Percentiles rank a stretch among this genome's conserved stretches.
Conservation (phyloP, 306 rosid species). For the Luffa acutangula region DNA sequence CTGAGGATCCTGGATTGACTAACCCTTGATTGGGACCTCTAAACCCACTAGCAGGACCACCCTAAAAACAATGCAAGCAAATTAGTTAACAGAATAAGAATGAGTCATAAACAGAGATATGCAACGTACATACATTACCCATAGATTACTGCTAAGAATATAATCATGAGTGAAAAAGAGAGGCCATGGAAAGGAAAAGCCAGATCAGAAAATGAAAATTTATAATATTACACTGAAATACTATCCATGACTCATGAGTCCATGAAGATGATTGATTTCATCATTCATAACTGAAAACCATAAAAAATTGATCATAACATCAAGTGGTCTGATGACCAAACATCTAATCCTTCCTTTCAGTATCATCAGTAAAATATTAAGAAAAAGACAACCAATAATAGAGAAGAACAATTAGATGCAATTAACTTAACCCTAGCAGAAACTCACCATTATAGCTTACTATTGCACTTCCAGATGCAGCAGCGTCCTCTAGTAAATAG, state of each 20-base stretch:
- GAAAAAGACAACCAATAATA: neutral
- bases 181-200: neutral
- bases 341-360: neutral
- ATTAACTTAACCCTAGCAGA: neutral
- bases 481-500: neutral
- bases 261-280: neutral
- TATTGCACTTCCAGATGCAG: neutral
- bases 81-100: constrained; percentile 13
- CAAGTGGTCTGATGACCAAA: neutral
- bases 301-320: neutral
- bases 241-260: neutral
- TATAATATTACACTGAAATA: neutral
- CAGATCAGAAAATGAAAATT: neutral
- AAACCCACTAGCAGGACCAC: constrained; percentile 39
- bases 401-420: neutral
- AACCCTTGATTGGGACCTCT: constrained; percentile 34
- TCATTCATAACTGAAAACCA: neutral
- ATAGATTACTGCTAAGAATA: neutral
- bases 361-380: neutral
- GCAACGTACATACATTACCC: neutral
- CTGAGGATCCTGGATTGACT: constrained; percentile 26
- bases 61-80: constrained; percentile 31
- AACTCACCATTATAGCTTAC: neutral
- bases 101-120: neutral
- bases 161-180: neutral